phyloP scores from a whole-genome alignment of 371 early-diverging fungal genomes.

The Rhizomucor pusillus region DNA sequence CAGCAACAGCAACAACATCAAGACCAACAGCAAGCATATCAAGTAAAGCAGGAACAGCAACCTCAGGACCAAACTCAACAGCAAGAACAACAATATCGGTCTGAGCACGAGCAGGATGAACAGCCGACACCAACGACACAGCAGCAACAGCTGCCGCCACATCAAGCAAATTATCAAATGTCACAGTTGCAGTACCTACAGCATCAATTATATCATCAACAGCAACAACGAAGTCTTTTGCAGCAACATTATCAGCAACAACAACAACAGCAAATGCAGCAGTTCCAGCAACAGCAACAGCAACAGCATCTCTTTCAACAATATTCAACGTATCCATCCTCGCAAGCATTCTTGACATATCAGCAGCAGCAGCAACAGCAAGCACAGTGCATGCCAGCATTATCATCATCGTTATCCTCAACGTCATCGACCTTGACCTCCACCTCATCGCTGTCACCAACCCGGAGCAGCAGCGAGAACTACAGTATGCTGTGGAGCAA shows the following conservation, averaged over 20 bases:
- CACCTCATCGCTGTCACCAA: constrained; percentile 8
- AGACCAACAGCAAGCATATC: too few species aligned
- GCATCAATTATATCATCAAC: constrained; percentile 6
- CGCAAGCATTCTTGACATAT: constrained; percentile 3
- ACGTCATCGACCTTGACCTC: background rate
- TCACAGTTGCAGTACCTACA: constrained; percentile 6
- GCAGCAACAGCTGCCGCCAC: background rate
- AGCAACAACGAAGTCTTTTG: constrained; percentile 1
- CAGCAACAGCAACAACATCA: constrained; percentile 3
- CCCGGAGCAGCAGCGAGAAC: too few species aligned
- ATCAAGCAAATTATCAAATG: background rate
- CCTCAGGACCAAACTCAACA: constrained; percentile 1
- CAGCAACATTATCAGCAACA: constrained; percentile 6
- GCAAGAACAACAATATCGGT: constrained; percentile 2
- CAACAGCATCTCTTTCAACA: constrained; percentile 7
- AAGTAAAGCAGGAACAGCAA: constrained; percentile 3
- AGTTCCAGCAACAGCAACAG: constrained; percentile 11
- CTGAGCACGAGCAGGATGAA: background rate
- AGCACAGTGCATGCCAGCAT: constrained; percentile 3
- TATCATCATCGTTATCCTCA: constrained; percentile 4
- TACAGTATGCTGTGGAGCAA: constrained; percentile 29
- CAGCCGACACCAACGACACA: background rate
- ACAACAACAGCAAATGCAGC: constrained; percentile 7
- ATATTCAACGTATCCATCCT: background rate
- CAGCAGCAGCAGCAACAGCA: constrained; percentile 8